Conservation (phyloP, 345 rosid species). For the Camelina neglecta region DNA sequence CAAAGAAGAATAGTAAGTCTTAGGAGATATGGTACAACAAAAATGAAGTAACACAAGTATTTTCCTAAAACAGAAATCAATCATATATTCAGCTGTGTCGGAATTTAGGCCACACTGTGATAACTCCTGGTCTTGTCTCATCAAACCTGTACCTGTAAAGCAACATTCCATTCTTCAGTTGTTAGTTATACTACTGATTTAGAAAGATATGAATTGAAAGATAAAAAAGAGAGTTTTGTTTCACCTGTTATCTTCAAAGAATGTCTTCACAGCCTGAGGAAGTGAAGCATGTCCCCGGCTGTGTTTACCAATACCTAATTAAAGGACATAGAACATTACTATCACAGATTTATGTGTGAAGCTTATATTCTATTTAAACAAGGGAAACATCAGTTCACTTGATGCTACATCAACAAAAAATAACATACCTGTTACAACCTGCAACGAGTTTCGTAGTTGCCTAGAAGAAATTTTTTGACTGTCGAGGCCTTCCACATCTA, state of each 20-base stretch:
- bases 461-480: constrained; percentile 44
- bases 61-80: background rate
- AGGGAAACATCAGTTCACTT: too few species aligned
- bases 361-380: constrained; percentile 6
- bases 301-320: constrained; percentile 86
- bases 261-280: constrained; percentile 76
- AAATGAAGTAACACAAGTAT: constrained; percentile 5
- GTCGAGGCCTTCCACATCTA: constrained; percentile 40
- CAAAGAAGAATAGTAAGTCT: constrained; percentile 16
- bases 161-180: constrained; percentile 22
- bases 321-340: constrained; percentile 5
- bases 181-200: background rate
- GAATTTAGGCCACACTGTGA: constrained; percentile 73
- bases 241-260: constrained; percentile 73
- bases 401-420: background rate
- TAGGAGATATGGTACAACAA: constrained; percentile 33
- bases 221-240: background rate
- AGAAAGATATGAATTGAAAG: background rate
- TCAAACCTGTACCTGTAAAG: constrained; percentile 70
- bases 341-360: background rate
- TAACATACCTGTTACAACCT: constrained; percentile 75
- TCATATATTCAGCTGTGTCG: constrained; percentile 46
- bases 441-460: constrained; percentile 58
- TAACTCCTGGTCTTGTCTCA: constrained; percentile 77
- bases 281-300: constrained; percentile 88